Base-by-base conservation (phyloP, 441 rosid species). In the Mallotus repandus region DNA sequence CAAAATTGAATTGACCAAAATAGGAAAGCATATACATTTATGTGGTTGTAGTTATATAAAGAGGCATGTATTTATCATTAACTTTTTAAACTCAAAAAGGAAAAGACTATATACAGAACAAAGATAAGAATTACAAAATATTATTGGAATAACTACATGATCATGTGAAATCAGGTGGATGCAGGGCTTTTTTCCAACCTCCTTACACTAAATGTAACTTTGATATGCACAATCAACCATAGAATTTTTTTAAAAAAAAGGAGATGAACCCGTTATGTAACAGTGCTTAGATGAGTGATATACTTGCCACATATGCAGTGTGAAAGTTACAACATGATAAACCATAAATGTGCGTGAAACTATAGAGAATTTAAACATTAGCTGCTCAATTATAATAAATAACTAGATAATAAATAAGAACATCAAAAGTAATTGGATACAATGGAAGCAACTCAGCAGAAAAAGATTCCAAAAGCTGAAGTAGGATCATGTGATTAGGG, bases 391-490 rank as follows among this genome's bases (percentile, higher is more conserved):
- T 22, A 43, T 7, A 22, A 45, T n/a, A 52, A 8, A 56, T 13
- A 58, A 59, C 29, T 63, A 61, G 70, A 64, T 58, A 76, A 46
- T 15, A 55, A 70, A 54, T 35, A 66, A 46, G 38, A 69, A 56
- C 16, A 70, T 13, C 58, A n/a, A 57, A 75, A 75, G 72, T 49
- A 70, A 75, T 11, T 70, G 73, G 59, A 66, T 93, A 95, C 99
- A 97, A 81, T 78, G 97, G 93, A 77, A 95, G 87, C 77, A 93
- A 76, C 76, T 84, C 87, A 71, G 74, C 66, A 72, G 93, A 86
- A 84, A 81, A 82, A 84, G 97, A 93, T 67, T 88, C 89, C 89
- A 91, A 80, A 72, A 95, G 94, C 79, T 83, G 87, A 81, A 85
- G 78, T 35, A 82, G 67, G 15, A 80, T 77, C 77, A n/a, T n/a